Evolutionary conservation across 2,329 filamentous ascomycete genomes (phyloP).

Genomic region (Dactylellina haptotyla): DNA sequence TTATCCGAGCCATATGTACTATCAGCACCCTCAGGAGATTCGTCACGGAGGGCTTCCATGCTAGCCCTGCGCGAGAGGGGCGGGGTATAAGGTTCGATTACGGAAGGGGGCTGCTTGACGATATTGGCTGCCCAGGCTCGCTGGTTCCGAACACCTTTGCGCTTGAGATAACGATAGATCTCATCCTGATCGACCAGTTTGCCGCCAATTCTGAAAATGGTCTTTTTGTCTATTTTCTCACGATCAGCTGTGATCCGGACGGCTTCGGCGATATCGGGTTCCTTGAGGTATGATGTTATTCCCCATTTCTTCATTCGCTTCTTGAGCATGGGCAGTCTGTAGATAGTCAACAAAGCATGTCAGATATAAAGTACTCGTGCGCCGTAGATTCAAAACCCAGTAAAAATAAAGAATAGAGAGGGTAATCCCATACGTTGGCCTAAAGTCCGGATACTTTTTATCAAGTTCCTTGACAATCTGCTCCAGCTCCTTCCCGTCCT

Average conservation of each 20-base stretch:
- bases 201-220: constrained; percentile 30
- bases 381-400: background rate
- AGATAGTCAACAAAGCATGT: background rate
- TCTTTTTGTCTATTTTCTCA: constrained; percentile 36
- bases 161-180: constrained; percentile 24
- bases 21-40: background rate
- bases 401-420: background rate
- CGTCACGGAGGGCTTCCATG: background rate
- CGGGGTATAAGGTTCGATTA: constrained; percentile 26
- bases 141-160: constrained; percentile 33
- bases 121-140: constrained; percentile 29
- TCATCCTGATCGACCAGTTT: constrained; percentile 29
- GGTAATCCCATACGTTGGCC: constrained; percentile 30
- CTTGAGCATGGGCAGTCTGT: constrained; percentile 41
- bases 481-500: constrained; percentile 27
- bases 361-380: background rate
- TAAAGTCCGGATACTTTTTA: constrained; percentile 34
- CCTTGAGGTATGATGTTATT: constrained; percentile 39
- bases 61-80: background rate
- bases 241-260: constrained; percentile 42
- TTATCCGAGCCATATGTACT: background rate
- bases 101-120: constrained; percentile 21
- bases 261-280: constrained; percentile 36
- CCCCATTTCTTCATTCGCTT: constrained; percentile 42
- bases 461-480: constrained; percentile 40